These are phyloP conservation scores for Besnoitia besnoiti DNA, from an alignment of 169 alveolate genomes.

Conservation along the genomic window DNA sequence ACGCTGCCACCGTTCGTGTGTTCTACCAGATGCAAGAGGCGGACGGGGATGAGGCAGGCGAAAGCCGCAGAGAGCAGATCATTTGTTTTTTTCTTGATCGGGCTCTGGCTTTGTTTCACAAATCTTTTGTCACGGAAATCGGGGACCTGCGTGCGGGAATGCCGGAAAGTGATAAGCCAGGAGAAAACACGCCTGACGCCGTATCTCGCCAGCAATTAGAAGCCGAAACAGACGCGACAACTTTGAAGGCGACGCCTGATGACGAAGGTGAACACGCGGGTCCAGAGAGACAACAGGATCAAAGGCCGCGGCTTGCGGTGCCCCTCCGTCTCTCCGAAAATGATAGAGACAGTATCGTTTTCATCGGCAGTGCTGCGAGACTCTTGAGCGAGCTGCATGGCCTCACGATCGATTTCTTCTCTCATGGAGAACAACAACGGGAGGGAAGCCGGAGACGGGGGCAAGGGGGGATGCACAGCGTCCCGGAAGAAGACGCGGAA, in stretches of 20 bases:
- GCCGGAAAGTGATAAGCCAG: not conserved
- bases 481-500: not conserved
- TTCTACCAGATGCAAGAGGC: not conserved
- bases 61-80: not conserved
- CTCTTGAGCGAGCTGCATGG: constrained; percentile 48
- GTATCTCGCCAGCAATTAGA: too few relatives aligned
- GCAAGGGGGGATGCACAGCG: not conserved
- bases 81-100: not conserved
- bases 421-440: not conserved
- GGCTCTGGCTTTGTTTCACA: not conserved
- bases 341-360: constrained; percentile 42
- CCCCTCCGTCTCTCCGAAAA: not conserved
- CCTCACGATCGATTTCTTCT: not conserved
- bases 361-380: constrained; percentile 42
- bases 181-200: too few relatives aligned
- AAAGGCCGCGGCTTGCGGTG: not conserved
- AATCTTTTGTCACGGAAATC: not conserved
- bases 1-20: not conserved
- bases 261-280: not conserved
- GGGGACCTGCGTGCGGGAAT: not conserved
- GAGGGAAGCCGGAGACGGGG: not conserved
- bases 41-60: not conserved
- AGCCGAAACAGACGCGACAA: too few relatives aligned
- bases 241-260: not conserved
- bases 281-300: not conserved